A percentile compares a stretch with the other conserved stretches of the same genome.
Conservation (phyloP, 2,329 filamentous ascomycete species). For the Hymenoscyphus salicellus region DNA sequence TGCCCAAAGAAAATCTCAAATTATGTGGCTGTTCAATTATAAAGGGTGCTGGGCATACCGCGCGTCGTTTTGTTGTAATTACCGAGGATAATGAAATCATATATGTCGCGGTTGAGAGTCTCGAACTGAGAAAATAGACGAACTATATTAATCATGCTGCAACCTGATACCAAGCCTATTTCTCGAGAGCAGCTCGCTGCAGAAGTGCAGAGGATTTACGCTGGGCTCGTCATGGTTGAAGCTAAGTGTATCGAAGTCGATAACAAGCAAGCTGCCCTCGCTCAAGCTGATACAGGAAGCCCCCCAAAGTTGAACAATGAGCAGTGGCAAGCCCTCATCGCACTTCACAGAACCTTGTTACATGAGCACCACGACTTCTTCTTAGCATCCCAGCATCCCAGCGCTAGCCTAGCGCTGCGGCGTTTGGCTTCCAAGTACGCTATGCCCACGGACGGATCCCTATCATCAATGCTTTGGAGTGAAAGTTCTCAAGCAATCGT, state of each 20-base stretch:
- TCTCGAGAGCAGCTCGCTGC: slow-evolving; percentile 19
- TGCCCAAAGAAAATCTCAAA: too few relatives aligned
- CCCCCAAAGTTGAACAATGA: slow-evolving; percentile 52
- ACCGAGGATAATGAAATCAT: too few relatives aligned
- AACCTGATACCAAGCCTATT: slow-evolving; percentile 37
- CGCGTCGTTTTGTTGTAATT: too few relatives aligned
- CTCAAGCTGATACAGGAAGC: slow-evolving; percentile 44
- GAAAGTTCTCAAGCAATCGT: slow-evolving; percentile 61
- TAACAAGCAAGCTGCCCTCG: slow-evolving; percentile 50
- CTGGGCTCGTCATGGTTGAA: slow-evolving; percentile 77
- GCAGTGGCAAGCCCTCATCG: slow-evolving; percentile 42
- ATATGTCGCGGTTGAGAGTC: too few relatives aligned
- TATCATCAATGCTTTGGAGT: slow-evolving; percentile 67
- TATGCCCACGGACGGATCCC: slow-evolving; percentile 78
- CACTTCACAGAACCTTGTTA: slow-evolving; percentile 7
- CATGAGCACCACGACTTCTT: slow-evolving; percentile 15
- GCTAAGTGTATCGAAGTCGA: slow-evolving; percentile 84
- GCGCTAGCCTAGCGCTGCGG: slow-evolving; percentile 54
- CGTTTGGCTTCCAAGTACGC: slow-evolving; percentile 50
- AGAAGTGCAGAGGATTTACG: slow-evolving; percentile 56
- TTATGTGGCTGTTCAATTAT: too few relatives aligned
- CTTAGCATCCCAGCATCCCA: slow-evolving; percentile 65
- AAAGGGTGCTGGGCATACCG: too few relatives aligned
- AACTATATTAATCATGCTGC: slow-evolving; percentile 7
- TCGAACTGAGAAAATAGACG: too few relatives aligned